phyloP scores from a whole-genome alignment of 306 rosid species.

The Inga oerstediana region DNA sequence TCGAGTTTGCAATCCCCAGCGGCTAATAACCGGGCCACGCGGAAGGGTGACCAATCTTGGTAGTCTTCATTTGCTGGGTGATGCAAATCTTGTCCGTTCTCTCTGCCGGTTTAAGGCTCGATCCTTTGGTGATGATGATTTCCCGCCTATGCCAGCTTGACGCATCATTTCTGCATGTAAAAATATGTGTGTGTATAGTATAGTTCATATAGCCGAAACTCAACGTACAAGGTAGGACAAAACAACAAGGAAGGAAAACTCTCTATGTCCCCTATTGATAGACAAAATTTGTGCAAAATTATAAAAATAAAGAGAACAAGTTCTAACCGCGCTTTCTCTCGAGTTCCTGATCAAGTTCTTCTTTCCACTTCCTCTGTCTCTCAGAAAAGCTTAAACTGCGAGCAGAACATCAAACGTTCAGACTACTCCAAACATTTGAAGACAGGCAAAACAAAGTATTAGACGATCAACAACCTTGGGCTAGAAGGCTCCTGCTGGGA shows the following conservation, averaged over 20 bases:
- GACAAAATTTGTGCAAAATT: background rate
- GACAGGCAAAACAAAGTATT: slow-evolving; percentile 32
- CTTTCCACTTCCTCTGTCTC: slow-evolving; percentile 97
- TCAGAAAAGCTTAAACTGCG: slow-evolving; percentile 78
- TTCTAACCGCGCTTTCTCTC: slow-evolving; percentile 90
- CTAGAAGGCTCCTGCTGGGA: slow-evolving; percentile 76
- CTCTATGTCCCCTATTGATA: background rate
- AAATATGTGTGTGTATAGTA: background rate
- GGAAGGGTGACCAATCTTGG: slow-evolving; percentile 32
- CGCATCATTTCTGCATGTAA: slow-evolving; percentile 93
- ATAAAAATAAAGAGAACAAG: background rate
- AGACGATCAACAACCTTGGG: slow-evolving; percentile 66
- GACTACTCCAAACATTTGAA: slow-evolving; percentile 11
- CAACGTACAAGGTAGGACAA: background rate
- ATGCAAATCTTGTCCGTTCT: slow-evolving; percentile 91
- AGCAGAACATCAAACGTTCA: slow-evolving; percentile 19
- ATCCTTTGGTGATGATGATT: slow-evolving; percentile 92
- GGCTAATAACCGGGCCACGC: slow-evolving; percentile 27
- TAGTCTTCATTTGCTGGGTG: slow-evolving; percentile 63
- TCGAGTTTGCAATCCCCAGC: slow-evolving; percentile 32
- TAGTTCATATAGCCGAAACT: background rate
- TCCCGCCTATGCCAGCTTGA: slow-evolving; percentile 77
- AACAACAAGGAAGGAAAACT: background rate
- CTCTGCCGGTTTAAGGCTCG: slow-evolving; percentile 70
- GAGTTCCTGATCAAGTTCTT: slow-evolving; percentile 98